Conservation (phyloP, 192 early-diverging fungal species). For the Coemansia sp. region DNA sequence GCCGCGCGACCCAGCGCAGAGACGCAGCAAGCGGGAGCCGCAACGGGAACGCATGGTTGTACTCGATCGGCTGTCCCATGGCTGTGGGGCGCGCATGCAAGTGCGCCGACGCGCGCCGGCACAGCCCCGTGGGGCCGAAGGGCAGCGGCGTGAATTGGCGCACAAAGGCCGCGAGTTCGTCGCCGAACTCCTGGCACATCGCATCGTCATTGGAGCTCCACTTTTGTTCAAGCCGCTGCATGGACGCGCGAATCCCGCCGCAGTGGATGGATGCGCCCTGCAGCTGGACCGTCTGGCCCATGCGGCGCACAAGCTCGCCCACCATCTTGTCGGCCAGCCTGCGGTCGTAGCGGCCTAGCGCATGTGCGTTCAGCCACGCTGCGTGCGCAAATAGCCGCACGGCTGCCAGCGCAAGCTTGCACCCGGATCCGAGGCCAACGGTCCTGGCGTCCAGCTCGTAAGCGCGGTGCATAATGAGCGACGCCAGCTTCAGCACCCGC, state of each 20-base stretch:
- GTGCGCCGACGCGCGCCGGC: constrained; percentile 24
- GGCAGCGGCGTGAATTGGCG: constrained; percentile 18
- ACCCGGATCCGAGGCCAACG: constrained; percentile 22
- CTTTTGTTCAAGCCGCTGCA: background rate
- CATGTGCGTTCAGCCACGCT: constrained; percentile 25
- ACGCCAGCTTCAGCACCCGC: constrained; percentile 9
- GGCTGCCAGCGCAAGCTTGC: constrained; percentile 20
- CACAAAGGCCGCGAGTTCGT: constrained; percentile 14
- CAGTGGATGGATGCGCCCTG: background rate
- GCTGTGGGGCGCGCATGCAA: background rate
- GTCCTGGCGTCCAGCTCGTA: constrained; percentile 35
- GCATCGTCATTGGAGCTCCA: background rate
- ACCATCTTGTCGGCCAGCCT: constrained; percentile 20
- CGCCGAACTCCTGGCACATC: background rate
- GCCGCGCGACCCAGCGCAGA: constrained; percentile 24
- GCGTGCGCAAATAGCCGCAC: constrained; percentile 42
- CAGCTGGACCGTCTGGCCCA: constrained; percentile 3
- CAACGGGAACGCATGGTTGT: constrained; percentile 48
- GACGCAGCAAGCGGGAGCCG: constrained; percentile 15
- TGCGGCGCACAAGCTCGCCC: constrained; percentile 28
- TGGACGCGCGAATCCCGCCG: background rate
- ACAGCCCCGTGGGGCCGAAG: constrained; percentile 20
- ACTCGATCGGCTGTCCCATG: constrained; percentile 18
- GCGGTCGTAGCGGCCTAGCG: constrained; percentile 10
- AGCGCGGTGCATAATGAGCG: constrained; percentile 24